Base-by-base conservation (phyloP, 1,139 yeast genomes). In the Pneumocystis wakefieldiae region DNA sequence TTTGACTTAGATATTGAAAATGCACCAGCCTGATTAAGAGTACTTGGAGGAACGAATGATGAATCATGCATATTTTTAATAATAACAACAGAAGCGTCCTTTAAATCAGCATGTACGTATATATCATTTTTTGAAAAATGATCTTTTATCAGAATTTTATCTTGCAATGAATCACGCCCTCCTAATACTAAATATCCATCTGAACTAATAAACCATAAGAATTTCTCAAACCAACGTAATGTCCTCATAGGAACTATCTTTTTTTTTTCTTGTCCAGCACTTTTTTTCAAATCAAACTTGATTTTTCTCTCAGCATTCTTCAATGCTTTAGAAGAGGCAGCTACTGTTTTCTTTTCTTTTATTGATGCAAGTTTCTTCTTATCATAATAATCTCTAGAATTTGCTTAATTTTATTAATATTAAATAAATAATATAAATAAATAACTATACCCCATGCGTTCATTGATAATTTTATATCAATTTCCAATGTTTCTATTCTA, bases 171-270 rank as follows among this genome's bases (percentile, higher is more conserved):
- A 71, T 94, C 97, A 67, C 89, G 83, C 1, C 97, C 97, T 61
- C 92, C 90, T 62, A 92, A 74, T 67, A 95, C 87, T 63, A 92
- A 76, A 70, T 87, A 90, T 0, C 95, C 95, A 72, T 92, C 97
- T 67, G 85, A 85, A 0, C 96, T 81, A 38, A 90, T 79, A 71
- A 92, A 92, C 98, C 98, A 92, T 71, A 78, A 84, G 72, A 86
- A 92, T 73, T 92, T 92, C 71, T 92, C 98, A 76, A 94, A 94
- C 87, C 97, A 91, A 70, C 78, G 85, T 61, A 89, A 88, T 5
- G 41, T 64, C 14, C 68, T 63, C 28, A 67, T 62, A 28, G 65
- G 67, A 41, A 60, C 59, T 42, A 65, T 59, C 24, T 65, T 41
- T n/a, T 83, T 86, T 65, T 80, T 81, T 64, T 85, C 85, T 64